phyloP scores from a whole-genome alignment of 2,329 filamentous ascomycete genomes.

The Colletotrichum phormii region DNA sequence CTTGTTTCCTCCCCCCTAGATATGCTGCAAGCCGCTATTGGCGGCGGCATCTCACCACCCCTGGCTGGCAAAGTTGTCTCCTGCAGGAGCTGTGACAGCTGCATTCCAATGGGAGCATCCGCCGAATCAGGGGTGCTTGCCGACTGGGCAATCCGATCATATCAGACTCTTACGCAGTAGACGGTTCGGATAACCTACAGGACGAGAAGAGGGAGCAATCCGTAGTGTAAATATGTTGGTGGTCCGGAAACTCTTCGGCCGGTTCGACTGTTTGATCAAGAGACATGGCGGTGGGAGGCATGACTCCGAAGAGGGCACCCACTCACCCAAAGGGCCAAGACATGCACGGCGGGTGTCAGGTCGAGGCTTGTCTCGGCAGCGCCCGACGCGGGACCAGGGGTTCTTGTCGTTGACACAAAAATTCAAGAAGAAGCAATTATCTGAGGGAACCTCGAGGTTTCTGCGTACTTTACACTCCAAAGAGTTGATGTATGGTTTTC shows the following conservation, averaged over 20 bases:
- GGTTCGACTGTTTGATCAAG: neutral
- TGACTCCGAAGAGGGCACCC: too few species aligned
- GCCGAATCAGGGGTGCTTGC: neutral
- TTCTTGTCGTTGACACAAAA: neutral
- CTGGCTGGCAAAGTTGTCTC: neutral
- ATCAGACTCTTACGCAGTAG: neutral
- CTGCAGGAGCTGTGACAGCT: neutral
- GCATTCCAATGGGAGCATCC: neutral
- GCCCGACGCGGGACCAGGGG: slow-evolving; percentile 1
- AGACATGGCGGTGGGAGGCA: neutral
- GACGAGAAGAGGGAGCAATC: neutral
- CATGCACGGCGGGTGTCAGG: neutral
- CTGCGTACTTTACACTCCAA: neutral
- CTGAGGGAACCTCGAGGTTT: neutral
- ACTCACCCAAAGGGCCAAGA: neutral
- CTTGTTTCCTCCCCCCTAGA: neutral
- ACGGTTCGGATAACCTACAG: neutral
- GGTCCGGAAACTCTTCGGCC: neutral
- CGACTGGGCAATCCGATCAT: neutral
- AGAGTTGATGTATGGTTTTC: too few species aligned
- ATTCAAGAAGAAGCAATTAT: neutral
- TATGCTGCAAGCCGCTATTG: neutral
- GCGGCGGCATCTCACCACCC: neutral
- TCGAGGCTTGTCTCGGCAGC: slow-evolving; percentile 5
- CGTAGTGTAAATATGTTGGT: too few species aligned